Conservation (phyloP, 192 early-diverging fungal species). For the Entomortierella parvispora region DNA sequence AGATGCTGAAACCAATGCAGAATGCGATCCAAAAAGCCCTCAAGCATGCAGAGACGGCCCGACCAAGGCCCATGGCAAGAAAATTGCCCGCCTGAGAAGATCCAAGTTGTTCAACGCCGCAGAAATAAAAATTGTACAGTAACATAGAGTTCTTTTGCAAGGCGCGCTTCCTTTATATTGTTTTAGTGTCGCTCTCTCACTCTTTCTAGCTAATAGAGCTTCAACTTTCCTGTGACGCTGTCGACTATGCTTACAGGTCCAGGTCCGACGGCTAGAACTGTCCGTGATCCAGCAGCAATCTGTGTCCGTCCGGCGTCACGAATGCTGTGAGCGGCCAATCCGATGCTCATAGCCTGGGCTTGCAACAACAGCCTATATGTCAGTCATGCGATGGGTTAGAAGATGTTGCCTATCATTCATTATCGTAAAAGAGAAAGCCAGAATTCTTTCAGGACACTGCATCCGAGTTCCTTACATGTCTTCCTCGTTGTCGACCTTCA, state of each 20-base stretch:
- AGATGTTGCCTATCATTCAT: too few species aligned
- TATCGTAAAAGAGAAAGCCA: slow-evolving; percentile 2
- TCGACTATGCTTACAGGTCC: slow-evolving; percentile 59
- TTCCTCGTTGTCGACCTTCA: slow-evolving; percentile 81
- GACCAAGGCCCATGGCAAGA: slow-evolving; percentile 6
- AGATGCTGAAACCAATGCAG: slow-evolving; percentile 57
- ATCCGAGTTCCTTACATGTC: slow-evolving; percentile 68
- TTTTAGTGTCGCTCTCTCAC: background rate
- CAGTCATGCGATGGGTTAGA: background rate
- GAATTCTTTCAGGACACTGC: background rate
- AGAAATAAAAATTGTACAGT: background rate
- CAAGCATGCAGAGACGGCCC: slow-evolving; percentile 48
- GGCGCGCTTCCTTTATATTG: background rate
- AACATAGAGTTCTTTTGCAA: background rate
- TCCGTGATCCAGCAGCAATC: slow-evolving; percentile 90
- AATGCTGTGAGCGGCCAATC: slow-evolving; percentile 79
- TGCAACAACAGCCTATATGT: slow-evolving; percentile 69
- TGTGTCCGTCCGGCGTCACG: slow-evolving; percentile 94
- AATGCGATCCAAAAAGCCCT: slow-evolving; percentile 56
- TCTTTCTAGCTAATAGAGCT: slow-evolving; percentile 28
- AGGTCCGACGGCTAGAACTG: slow-evolving; percentile 95
- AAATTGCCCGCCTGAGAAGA: background rate
- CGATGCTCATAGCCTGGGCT: slow-evolving; percentile 62
- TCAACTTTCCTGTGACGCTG: slow-evolving; percentile 41
- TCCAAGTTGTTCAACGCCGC: too few species aligned